Conservation (phyloP, 305 asterid genomes). For the Fraxinus floribunda region DNA sequence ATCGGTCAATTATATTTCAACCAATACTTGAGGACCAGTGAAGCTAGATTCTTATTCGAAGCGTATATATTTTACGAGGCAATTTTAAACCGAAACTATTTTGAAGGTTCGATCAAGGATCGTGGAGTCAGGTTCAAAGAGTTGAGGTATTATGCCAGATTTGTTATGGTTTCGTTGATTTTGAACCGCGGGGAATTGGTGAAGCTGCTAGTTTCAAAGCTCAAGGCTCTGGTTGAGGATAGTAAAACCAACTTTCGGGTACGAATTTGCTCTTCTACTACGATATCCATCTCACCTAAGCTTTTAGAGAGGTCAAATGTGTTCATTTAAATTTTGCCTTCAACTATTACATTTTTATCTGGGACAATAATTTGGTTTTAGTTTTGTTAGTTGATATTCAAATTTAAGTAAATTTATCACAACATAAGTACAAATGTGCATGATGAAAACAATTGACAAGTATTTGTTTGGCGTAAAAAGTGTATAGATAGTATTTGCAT, state of each 20-base stretch:
- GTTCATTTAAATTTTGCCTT: background rate
- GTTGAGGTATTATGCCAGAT: slow-evolving; percentile 87
- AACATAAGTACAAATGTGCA: background rate
- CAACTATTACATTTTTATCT: background rate
- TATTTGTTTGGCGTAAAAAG: background rate
- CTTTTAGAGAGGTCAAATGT: background rate
- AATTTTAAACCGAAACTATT: slow-evolving; percentile 69
- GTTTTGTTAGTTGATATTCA: background rate
- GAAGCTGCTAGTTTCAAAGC: slow-evolving; percentile 59
- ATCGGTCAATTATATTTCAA: slow-evolving; percentile 85
- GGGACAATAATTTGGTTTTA: background rate
- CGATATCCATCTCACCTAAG: background rate
- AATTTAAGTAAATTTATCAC: background rate
- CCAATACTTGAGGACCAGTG: slow-evolving; percentile 94
- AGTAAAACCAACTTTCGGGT: slow-evolving; percentile 79
- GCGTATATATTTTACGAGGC: slow-evolving; percentile 93
- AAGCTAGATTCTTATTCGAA: slow-evolving; percentile 82
- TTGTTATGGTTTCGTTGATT: slow-evolving; percentile 78
- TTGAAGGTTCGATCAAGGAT: slow-evolving; percentile 72
- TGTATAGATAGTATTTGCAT: background rate
- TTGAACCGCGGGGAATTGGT: slow-evolving; percentile 78
- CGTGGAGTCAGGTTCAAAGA: slow-evolving; percentile 90
- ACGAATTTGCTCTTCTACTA: slow-evolving; percentile 12
- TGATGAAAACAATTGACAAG: background rate
- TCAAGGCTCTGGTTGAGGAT: slow-evolving; percentile 72